A percentile compares a stretch with the other conserved stretches of the same genome.
These are phyloP conservation scores for Chytriomyces sp. DNA, from an alignment of 192 early-diverging fungal species.

Conservation along the genomic window DNA sequence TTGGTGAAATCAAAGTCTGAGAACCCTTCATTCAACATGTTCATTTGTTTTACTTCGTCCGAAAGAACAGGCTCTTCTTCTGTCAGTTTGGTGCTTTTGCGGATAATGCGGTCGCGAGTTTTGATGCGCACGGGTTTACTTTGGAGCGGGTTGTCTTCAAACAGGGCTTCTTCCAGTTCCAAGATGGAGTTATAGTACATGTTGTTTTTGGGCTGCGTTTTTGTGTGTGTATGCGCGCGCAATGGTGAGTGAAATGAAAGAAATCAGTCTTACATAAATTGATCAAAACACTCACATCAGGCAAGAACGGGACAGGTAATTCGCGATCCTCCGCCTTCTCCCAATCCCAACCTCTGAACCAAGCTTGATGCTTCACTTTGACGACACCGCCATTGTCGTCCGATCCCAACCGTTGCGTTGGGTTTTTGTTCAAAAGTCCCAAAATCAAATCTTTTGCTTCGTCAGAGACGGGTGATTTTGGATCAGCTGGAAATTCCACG, in stretches of 20 bases:
- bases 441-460: conserved; percentile 26
- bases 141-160: conserved; percentile 77
- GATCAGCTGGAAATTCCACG: conserved; percentile 66
- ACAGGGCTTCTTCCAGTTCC: conserved; percentile 76
- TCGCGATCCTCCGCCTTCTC: conserved; percentile 70
- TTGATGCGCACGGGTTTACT: conserved; percentile 53
- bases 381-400: conserved; percentile 71
- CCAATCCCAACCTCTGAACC: conserved; percentile 82
- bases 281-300: conserved; percentile 75
- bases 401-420: conserved; percentile 74
- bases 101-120: neutral
- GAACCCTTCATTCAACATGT: conserved; percentile 12
- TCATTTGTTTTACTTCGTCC: conserved; percentile 2
- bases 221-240: too few relatives aligned
- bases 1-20: conserved; percentile 27
- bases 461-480: conserved; percentile 15
- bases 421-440: conserved; percentile 74
- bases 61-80: neutral
- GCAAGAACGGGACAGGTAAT: conserved; percentile 80
- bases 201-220: conserved; percentile 8
- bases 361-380: conserved; percentile 74
- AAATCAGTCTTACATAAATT: too few relatives aligned
- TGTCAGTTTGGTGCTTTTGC: neutral
- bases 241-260: too few relatives aligned
- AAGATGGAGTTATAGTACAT: conserved; percentile 79